Conservation (phyloP, 495 filamentous ascomycete genomes). For the Penicillium crystallinum region DNA sequence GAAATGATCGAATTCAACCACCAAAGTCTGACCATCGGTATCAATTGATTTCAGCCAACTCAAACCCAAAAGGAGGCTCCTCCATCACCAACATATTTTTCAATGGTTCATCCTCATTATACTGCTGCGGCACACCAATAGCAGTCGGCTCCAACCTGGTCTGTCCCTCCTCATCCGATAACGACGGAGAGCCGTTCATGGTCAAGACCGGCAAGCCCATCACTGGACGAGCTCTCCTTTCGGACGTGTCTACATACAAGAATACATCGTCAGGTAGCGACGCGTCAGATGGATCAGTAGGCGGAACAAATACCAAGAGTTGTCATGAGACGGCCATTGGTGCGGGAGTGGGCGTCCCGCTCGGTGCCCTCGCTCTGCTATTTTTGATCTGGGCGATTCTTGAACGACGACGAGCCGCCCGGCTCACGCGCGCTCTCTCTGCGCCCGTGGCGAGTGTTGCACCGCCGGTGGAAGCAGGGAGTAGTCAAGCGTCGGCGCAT, state of each 20-base stretch:
- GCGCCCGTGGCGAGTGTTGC: not conserved
- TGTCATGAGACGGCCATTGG: not conserved
- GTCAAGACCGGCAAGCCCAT: not conserved
- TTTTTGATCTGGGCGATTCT: not conserved
- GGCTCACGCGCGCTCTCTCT: not conserved
- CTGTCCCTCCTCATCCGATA: not conserved
- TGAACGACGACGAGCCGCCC: not conserved
- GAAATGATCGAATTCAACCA: not conserved
- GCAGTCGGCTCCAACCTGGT: not conserved
- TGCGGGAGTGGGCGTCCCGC: not conserved
- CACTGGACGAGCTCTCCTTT: not conserved
- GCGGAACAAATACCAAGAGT: not conserved
- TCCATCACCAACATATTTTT: not conserved
- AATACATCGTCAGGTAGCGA: not conserved
- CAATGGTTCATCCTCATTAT: not conserved
- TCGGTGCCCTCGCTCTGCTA: not conserved
- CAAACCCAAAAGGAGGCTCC: not conserved
- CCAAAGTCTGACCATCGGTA: not conserved
- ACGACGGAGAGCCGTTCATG: not conserved
- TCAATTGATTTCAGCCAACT: not conserved
- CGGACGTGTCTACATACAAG: not conserved
- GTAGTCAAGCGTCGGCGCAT: not conserved
- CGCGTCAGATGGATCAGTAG: not conserved
- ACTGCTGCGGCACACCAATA: constrained; percentile 1
- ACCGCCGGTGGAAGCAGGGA: not conserved